These are phyloP conservation scores for Catunica adiposa DNA, from an alignment of 2,329 filamentous ascomycete genomes.

Conservation along the genomic window DNA sequence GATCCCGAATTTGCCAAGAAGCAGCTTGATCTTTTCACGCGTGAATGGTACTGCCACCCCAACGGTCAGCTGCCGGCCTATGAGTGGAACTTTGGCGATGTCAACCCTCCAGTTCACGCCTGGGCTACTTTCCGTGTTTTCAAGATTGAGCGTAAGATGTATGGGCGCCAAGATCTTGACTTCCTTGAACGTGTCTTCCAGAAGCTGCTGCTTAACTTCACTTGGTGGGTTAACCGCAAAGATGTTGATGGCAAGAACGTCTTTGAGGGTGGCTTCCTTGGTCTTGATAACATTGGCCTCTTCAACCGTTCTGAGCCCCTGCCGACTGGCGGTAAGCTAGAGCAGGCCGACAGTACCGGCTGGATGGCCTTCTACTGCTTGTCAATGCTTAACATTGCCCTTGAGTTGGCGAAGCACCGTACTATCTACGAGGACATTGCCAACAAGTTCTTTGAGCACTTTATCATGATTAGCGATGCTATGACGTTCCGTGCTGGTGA, in stretches of 20 bases:
- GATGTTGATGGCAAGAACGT: slow-evolving; percentile 90
- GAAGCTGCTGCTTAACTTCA: slow-evolving; percentile 89
- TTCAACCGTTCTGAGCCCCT: slow-evolving; percentile 95
- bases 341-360: slow-evolving; percentile 92
- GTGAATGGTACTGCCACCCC: slow-evolving; percentile 98
- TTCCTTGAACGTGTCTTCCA: slow-evolving; percentile 95
- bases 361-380: slow-evolving; percentile 99
- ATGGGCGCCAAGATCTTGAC: slow-evolving; percentile 83
- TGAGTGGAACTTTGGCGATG: slow-evolving; percentile 96
- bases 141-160: slow-evolving; percentile 97
- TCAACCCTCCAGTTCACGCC: slow-evolving; percentile 90
- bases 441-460: slow-evolving; percentile 97
- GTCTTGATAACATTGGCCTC: slow-evolving; percentile 89
- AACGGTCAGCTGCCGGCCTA: slow-evolving; percentile 88
- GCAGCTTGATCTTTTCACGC: slow-evolving; percentile 85
- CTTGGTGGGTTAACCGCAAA: slow-evolving; percentile 98
- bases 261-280: slow-evolving; percentile 90
- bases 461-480: slow-evolving; percentile 92
- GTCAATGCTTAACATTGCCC: slow-evolving; percentile 90
- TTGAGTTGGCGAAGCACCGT: slow-evolving; percentile 88
- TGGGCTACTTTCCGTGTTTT: slow-evolving; percentile 93
- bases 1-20: slow-evolving; percentile 97
- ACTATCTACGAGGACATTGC: slow-evolving; percentile 93
- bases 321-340: slow-evolving; percentile 80
- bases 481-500: slow-evolving; percentile 68